phyloP scores from a whole-genome alignment of 2,329 filamentous ascomycete genomes.

The Exophiala sideris region DNA sequence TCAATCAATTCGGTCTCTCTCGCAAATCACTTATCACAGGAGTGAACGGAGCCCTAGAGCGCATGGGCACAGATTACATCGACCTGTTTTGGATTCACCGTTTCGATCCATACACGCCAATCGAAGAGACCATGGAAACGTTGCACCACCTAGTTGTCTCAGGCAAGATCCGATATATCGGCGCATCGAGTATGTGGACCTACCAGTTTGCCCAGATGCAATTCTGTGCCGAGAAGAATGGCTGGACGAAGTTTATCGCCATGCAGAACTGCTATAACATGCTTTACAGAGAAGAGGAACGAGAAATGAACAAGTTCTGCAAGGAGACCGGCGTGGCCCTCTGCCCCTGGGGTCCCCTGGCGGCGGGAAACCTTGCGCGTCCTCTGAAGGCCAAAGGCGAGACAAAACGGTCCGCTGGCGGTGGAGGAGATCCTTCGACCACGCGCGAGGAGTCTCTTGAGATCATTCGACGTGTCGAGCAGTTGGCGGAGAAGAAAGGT shows the following conservation, averaged over 20 bases:
- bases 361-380: constrained; percentile 28
- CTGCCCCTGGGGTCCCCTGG: constrained; percentile 33
- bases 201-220: constrained; percentile 44
- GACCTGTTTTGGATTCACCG: constrained; percentile 51
- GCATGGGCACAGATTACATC: constrained; percentile 46
- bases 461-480: constrained; percentile 44
- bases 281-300: constrained; percentile 47
- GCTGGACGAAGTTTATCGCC: constrained; percentile 50
- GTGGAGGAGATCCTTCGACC: constrained; percentile 25
- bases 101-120: constrained; percentile 50
- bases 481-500: constrained; percentile 42
- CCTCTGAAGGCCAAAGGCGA: constrained; percentile 10
- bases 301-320: constrained; percentile 42
- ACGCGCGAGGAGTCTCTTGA: constrained; percentile 39
- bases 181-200: constrained; percentile 35
- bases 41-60: constrained; percentile 49
- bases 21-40: constrained; percentile 60
- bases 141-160: constrained; percentile 36
- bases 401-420: constrained; percentile 9
- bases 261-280: constrained; percentile 54
- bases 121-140: constrained; percentile 45
- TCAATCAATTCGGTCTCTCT: constrained; percentile 45
- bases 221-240: constrained; percentile 44
- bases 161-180: constrained; percentile 43
- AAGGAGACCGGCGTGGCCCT: constrained; percentile 37